A percentile compares a stretch with the other conserved stretches of the same genome.
Conservation (phyloP, 345 rosid genomes). For the Moringa oleifera region DNA sequence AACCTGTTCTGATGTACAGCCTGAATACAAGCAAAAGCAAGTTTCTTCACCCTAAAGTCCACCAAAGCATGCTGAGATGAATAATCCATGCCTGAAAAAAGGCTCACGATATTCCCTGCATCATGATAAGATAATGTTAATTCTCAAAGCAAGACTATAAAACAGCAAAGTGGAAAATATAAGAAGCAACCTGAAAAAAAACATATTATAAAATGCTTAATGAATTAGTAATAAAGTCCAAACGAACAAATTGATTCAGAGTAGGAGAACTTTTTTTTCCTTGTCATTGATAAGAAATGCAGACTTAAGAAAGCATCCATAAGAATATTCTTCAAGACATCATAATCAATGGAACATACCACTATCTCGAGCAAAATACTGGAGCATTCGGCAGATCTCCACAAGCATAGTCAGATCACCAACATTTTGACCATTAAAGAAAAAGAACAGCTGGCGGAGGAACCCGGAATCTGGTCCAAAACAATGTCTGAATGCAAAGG, state of each 20-base stretch:
- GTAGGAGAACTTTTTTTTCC: no score
- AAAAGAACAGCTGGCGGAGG: slow-evolving; percentile 69
- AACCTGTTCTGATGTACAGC: slow-evolving; percentile 86
- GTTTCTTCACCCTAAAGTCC: slow-evolving; percentile 73
- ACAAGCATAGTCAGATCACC: slow-evolving; percentile 57
- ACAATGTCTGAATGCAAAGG: slow-evolving; percentile 54
- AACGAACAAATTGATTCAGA: no score
- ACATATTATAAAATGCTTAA: no score
- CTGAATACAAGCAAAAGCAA: slow-evolving; percentile 62
- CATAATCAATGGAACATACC: slow-evolving; percentile 33
- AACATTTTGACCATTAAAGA: slow-evolving; percentile 52
- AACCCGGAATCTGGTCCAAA: slow-evolving; percentile 85
- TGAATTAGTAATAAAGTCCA: no score
- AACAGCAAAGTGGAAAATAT: no score
- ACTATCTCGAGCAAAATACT: slow-evolving; percentile 38
- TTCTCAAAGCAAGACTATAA: slow-evolving; percentile 12
- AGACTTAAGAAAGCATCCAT: not conserved
- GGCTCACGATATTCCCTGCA: slow-evolving; percentile 65
- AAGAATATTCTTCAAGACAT: not conserved
- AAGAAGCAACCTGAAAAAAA: no score
- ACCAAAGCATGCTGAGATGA: slow-evolving; percentile 42
- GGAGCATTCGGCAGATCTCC: slow-evolving; percentile 62
- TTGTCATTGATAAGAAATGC: slow-evolving; percentile 5
- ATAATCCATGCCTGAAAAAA: slow-evolving; percentile 62
- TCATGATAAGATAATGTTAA: slow-evolving; percentile 23